These are phyloP conservation scores for Termitomyces bulborhizus DNA, from an alignment of 768 basidiomycete species.

Conservation along the genomic window DNA sequence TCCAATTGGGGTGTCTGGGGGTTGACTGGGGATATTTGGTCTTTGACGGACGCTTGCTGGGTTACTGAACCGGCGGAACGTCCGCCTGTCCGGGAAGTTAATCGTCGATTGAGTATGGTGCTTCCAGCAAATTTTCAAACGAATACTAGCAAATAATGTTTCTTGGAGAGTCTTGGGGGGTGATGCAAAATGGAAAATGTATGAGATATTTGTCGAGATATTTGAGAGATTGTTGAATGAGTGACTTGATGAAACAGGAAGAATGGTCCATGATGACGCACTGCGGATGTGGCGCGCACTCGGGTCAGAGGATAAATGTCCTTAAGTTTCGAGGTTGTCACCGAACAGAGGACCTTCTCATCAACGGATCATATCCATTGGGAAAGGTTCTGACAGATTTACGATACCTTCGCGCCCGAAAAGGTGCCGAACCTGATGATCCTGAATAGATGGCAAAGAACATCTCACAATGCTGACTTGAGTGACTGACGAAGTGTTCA, in stretches of 20 bases:
- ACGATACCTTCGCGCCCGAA: background rate
- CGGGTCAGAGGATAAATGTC: background rate
- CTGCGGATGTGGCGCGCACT: background rate
- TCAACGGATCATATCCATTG: background rate
- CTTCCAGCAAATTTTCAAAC: background rate
- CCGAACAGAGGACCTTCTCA: background rate
- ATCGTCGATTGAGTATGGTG: background rate
- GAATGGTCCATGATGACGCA: background rate
- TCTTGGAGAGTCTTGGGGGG: background rate
- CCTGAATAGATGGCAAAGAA: background rate
- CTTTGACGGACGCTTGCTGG: slow-evolving; percentile 7
- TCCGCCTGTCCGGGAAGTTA: background rate
- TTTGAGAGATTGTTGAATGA: background rate
- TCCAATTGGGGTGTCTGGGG: slow-evolving; percentile 1
- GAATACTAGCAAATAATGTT: background rate
- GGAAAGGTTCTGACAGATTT: background rate
- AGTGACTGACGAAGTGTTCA: too few species aligned
- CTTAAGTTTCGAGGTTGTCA: too few species aligned
- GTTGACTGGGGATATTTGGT: slow-evolving; percentile 3
- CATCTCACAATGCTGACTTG: too few species aligned
- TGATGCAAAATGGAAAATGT: background rate
- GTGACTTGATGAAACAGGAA: background rate
- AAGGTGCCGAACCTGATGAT: background rate
- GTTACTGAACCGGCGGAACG: background rate
- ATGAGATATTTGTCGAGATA: background rate